These are phyloP conservation scores for Dactylonectria macrodidyma DNA, from an alignment of 2,329 filamentous ascomycete genomes.

Conservation along the genomic window DNA sequence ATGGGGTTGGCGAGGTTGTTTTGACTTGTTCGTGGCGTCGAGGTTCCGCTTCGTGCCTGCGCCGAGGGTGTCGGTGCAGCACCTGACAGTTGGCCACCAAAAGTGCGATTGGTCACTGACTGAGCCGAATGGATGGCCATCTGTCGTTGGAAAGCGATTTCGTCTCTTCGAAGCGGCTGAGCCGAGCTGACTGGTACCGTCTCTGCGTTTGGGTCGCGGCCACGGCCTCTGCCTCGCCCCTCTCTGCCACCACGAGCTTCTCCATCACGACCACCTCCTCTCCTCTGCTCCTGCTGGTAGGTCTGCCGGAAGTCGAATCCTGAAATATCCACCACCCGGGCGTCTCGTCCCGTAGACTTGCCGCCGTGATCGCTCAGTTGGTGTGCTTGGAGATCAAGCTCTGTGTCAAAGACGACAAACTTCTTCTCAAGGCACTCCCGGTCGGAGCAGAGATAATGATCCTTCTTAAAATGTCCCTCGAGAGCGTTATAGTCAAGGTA, in stretches of 20 bases:
- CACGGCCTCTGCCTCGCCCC: slow-evolving; percentile 69
- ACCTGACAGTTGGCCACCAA: slow-evolving; percentile 85
- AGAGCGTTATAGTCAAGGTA: slow-evolving; percentile 90
- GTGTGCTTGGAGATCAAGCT: slow-evolving; percentile 95
- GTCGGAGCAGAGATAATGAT: slow-evolving; percentile 89
- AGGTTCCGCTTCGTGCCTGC: slow-evolving; percentile 34
- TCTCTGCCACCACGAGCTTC: slow-evolving; percentile 68
- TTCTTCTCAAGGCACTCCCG: slow-evolving; percentile 95
- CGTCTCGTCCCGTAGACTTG: slow-evolving; percentile 87
- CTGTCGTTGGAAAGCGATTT: slow-evolving; percentile 92
- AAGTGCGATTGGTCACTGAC: slow-evolving; percentile 83
- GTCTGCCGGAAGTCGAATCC: slow-evolving; percentile 84
- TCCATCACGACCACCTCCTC: slow-evolving; percentile 57
- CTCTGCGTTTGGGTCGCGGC: slow-evolving; percentile 90
- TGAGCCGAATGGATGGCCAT: slow-evolving; percentile 92
- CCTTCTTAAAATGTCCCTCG: slow-evolving; percentile 87
- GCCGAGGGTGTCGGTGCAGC: slow-evolving; percentile 46
- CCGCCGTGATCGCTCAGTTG: slow-evolving; percentile 89
- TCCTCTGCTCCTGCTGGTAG: slow-evolving; percentile 73
- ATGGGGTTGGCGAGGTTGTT: slow-evolving; percentile 55
- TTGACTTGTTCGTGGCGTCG: slow-evolving; percentile 42
- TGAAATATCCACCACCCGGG: slow-evolving; percentile 88
- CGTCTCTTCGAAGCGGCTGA: slow-evolving; percentile 86
- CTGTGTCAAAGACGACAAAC: slow-evolving; percentile 95
- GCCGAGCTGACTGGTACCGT: slow-evolving; percentile 82